Evolutionary conservation across 2,329 filamentous ascomycete species (phyloP).

Genomic region (Claviceps purpurea): DNA sequence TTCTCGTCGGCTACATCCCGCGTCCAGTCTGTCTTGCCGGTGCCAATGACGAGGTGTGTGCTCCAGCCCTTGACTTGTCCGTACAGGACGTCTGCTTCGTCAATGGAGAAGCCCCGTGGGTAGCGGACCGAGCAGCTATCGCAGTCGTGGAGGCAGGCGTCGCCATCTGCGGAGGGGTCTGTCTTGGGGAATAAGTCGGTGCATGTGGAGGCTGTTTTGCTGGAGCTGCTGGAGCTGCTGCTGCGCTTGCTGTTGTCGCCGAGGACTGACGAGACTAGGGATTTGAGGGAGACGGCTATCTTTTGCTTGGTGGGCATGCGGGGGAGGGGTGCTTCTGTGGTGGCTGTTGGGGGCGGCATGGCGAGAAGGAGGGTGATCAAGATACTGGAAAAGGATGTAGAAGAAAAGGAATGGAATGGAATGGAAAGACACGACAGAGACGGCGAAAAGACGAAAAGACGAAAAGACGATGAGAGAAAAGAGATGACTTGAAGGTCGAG

Average conservation of each 20-base stretch:
- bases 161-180: conserved; percentile 65
- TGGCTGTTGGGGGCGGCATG: not conserved
- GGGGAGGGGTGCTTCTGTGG: not conserved
- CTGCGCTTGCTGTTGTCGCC: conserved; percentile 14
- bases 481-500: too few species aligned
- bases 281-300: conserved; percentile 28
- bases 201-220: conserved; percentile 13
- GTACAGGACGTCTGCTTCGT: conserved; percentile 67
- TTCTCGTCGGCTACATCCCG: conserved; percentile 79
- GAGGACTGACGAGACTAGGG: conserved; percentile 19
- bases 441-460: too few species aligned
- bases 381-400: not conserved
- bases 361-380: not conserved
- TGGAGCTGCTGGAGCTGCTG: not conserved
- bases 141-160: conserved; percentile 83
- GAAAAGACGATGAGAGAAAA: too few species aligned
- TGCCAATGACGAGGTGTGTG: conserved; percentile 83
- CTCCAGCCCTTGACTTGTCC: conserved; percentile 77
- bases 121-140: conserved; percentile 66
- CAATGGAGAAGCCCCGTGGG: conserved; percentile 58
- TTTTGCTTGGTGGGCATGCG: conserved; percentile 21
- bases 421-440: not conserved
- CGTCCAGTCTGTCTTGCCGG: conserved; percentile 94
- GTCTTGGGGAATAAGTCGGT: conserved; percentile 58
- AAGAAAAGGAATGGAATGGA: not conserved